Percentiles rank a stretch among this genome's conserved stretches.
These are phyloP conservation scores for Scytalidium lignicola DNA, from an alignment of 2,329 filamentous ascomycete species.

Conservation along the genomic window DNA sequence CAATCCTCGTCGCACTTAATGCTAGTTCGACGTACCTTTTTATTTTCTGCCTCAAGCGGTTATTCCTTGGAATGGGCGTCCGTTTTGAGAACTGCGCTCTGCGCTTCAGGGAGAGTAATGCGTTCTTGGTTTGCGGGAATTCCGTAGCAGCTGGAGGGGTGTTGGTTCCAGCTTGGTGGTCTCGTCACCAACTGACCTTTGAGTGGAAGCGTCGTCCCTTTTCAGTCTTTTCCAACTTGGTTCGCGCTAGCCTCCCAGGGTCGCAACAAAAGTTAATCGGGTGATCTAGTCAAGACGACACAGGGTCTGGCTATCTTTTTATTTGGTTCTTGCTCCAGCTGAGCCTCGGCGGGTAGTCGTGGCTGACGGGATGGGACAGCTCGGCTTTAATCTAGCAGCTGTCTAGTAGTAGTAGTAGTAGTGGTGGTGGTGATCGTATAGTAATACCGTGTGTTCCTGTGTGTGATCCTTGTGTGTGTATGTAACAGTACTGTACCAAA, in stretches of 20 bases:
- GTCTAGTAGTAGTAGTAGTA: background rate
- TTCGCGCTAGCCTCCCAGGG: background rate
- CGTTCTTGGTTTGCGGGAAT: no score
- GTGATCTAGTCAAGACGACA: background rate
- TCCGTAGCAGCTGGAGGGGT: no score
- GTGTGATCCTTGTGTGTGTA: no score
- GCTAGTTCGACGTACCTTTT: background rate
- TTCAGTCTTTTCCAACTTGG: background rate
- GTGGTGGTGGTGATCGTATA: background rate
- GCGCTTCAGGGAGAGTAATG: no score
- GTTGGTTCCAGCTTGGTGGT: no score
- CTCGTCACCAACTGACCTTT: background rate
- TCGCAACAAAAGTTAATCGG: background rate
- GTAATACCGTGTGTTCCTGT: no score
- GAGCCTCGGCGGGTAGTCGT: conserved; percentile 21
- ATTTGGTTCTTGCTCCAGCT: conserved; percentile 42
- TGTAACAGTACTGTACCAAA: no score
- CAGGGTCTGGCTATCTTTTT: background rate
- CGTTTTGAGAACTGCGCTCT: no score
- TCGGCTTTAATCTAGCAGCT: background rate
- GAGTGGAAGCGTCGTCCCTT: background rate
- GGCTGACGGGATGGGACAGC: background rate
- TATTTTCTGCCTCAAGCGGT: no score
- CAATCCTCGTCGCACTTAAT: no score
- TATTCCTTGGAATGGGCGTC: no score